Percentiles rank a stretch among this genome's conserved stretches.
Conservation (phyloP, 352 stramenopile genomes). For the Phytopythium montanum region DNA sequence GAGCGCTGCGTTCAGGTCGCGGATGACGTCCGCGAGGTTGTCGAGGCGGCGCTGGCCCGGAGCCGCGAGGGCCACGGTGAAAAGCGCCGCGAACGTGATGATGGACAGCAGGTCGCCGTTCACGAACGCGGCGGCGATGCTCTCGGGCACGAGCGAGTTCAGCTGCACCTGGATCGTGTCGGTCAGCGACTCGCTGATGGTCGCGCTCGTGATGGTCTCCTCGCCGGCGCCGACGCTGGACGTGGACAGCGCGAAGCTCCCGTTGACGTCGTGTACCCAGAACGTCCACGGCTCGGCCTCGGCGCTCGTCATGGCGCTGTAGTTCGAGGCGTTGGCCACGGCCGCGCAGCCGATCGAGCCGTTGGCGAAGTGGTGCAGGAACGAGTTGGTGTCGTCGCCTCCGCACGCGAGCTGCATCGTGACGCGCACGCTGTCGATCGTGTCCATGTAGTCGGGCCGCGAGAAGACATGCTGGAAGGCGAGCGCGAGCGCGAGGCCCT, state of each 20-base stretch:
- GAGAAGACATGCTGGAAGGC: constrained; percentile 32
- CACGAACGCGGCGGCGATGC: constrained; percentile 33
- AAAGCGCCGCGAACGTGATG: constrained; percentile 43
- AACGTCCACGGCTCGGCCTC: constrained; percentile 19
- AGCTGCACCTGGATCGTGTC: constrained; percentile 25
- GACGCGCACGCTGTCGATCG: constrained; percentile 10
- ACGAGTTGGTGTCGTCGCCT: background rate
- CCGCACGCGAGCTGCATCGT: constrained; percentile 18
- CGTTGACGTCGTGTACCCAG: constrained; percentile 28
- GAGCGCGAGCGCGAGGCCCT: constrained; percentile 28
- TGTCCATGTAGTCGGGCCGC: constrained; percentile 9
- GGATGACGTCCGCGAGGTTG: constrained; percentile 23
- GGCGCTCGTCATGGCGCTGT: constrained; percentile 19
- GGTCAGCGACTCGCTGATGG: constrained; percentile 16
- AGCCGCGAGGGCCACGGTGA: constrained; percentile 25
- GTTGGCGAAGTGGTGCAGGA: constrained; percentile 9
- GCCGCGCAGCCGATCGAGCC: constrained; percentile 5
- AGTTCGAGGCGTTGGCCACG: constrained; percentile 17
- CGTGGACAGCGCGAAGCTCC: constrained; percentile 15
- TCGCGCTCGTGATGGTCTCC: background rate
- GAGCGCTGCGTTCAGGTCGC: constrained; percentile 38
- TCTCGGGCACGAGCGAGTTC: constrained; percentile 33
- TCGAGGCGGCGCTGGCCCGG: constrained; percentile 8
- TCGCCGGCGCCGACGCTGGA: background rate
- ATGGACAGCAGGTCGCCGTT: constrained; percentile 38